phyloP scores from a whole-genome alignment of 176 grass and related monocot genomes.

The Microstegium vimineum region DNA sequence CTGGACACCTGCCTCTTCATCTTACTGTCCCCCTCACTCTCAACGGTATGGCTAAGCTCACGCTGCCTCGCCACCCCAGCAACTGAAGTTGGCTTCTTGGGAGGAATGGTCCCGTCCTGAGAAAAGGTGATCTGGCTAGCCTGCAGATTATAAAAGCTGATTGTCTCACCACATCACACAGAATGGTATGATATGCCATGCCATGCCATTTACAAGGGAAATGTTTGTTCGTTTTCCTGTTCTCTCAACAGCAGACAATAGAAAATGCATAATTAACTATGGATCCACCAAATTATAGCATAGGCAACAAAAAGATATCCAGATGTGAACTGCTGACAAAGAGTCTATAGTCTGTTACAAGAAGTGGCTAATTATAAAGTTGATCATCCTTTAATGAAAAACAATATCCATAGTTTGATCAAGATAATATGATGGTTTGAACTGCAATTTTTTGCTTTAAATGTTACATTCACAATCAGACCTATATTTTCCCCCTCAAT shows the following conservation, averaged over 20 bases:
- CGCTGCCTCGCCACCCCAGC: constrained; percentile 76
- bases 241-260: background rate
- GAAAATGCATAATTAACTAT: background rate
- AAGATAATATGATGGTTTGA: background rate
- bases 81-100: constrained; percentile 56
- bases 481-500: too few species aligned
- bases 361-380: background rate
- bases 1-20: constrained; percentile 48
- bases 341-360: background rate
- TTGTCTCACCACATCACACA: background rate
- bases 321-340: background rate
- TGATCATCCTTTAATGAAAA: background rate
- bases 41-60: constrained; percentile 58
- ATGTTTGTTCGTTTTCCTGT: background rate
- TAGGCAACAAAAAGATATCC: background rate
- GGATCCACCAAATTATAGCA: background rate
- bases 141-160: constrained; percentile 34
- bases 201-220: background rate
- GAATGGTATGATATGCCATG: background rate
- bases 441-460: background rate
- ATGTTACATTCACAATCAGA: background rate
- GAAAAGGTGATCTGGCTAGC: constrained; percentile 77
- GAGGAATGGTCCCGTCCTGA: constrained; percentile 56
- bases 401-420: background rate
- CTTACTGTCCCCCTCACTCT: constrained; percentile 34